Evolutionary conservation across 345 rosid genomes (phyloP).

Genomic region (Raphanus raphanistrum): DNA sequence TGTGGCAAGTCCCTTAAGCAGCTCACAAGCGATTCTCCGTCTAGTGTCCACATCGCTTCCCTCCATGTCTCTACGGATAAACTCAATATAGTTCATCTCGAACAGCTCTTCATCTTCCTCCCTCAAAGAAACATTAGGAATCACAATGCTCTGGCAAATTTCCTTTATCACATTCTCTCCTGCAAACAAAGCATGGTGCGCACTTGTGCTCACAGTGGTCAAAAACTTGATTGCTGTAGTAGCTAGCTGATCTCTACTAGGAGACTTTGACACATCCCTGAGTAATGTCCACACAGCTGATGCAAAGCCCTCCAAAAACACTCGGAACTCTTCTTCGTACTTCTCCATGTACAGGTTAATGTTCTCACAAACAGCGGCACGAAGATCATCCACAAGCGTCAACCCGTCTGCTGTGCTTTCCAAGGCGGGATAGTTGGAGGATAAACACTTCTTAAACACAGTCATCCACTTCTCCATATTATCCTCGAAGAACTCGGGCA

Average conservation of each 20-base stretch:
- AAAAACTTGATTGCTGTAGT: slow-evolving; percentile 91
- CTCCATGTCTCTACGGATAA: slow-evolving; percentile 98
- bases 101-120: slow-evolving; percentile 97
- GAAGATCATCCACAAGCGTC: slow-evolving; percentile 63
- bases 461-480: slow-evolving; percentile 93
- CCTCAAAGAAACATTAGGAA: slow-evolving; percentile 90
- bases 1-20: slow-evolving; percentile 88
- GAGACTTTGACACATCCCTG: slow-evolving; percentile 63
- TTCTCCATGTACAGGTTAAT: slow-evolving; percentile 95
- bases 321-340: slow-evolving; percentile 87
- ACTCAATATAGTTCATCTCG: slow-evolving; percentile 95
- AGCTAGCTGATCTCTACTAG: slow-evolving; percentile 76
- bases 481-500: slow-evolving; percentile 97
- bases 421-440: slow-evolving; percentile 55
- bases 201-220: slow-evolving; percentile 92
- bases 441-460: slow-evolving; percentile 77
- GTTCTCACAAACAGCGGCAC: slow-evolving; percentile 91
- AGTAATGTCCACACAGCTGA: slow-evolving; percentile 89
- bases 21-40: slow-evolving; percentile 96
- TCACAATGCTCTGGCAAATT: slow-evolving; percentile 88
- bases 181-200: slow-evolving; percentile 82
- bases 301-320: slow-evolving; percentile 67
- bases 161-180: slow-evolving; percentile 72
- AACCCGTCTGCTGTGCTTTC: slow-evolving; percentile 61
- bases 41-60: slow-evolving; percentile 97